phyloP scores from a whole-genome alignment of 371 early-diverging fungal genomes.

The Saksenaea vasiformis region DNA sequence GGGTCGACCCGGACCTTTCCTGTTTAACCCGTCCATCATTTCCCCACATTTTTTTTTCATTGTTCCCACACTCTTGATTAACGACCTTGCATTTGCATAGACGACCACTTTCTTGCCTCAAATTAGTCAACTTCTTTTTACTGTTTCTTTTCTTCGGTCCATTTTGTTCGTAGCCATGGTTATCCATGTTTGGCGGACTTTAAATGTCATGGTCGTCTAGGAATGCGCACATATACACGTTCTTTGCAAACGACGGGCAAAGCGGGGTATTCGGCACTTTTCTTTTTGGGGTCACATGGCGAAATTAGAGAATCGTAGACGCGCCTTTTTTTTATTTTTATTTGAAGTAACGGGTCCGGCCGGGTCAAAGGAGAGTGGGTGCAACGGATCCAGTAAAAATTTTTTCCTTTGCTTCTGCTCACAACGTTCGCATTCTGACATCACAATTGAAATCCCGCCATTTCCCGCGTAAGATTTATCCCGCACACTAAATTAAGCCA shows the following conservation, averaged over 20 bases:
- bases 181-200: not conserved
- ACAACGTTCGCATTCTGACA: not conserved
- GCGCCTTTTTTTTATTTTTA: not conserved
- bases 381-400: not conserved
- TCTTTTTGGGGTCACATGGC: not conserved
- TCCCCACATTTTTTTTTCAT: slow-evolving; percentile 3
- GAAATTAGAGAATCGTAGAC: not conserved
- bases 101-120: not conserved
- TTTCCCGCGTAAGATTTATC: slow-evolving; percentile 6
- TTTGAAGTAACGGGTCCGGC: not conserved
- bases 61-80: not conserved
- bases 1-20: slow-evolving; percentile 3
- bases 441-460: slow-evolving; percentile 5
- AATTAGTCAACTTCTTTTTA: not conserved
- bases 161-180: not conserved
- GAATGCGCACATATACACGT: not conserved
- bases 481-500: slow-evolving; percentile 2
- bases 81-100: not conserved
- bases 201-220: not conserved
- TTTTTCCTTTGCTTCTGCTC: not conserved
- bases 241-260: not conserved
- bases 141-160: too few species aligned
- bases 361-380: not conserved
- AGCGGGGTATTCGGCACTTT: not conserved
- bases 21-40: not conserved